Conservation (phyloP, 2,329 filamentous ascomycete genomes). For the Blastomyces silverae region DNA sequence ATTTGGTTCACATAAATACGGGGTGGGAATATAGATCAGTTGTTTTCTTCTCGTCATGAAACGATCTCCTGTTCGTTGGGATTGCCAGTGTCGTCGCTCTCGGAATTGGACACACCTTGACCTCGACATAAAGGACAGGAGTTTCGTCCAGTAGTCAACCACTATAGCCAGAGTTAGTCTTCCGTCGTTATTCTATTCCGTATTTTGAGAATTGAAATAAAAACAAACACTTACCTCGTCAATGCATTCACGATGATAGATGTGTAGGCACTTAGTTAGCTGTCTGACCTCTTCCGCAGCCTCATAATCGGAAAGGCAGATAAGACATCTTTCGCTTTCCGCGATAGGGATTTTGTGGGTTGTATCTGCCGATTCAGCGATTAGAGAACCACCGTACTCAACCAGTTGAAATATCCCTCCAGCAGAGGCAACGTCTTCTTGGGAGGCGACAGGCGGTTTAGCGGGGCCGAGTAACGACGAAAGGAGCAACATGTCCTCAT, state of each 20-base stretch:
- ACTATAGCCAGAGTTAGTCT: conserved; percentile 43
- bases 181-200: conserved; percentile 13
- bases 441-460: conserved; percentile 60
- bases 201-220: conserved; percentile 10
- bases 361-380: conserved; percentile 44
- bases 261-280: conserved; percentile 57
- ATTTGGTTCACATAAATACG: neutral
- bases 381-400: conserved; percentile 37
- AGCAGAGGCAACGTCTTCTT: conserved; percentile 57
- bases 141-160: conserved; percentile 61
- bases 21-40: neutral
- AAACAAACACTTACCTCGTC: conserved; percentile 51
- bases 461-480: conserved; percentile 60
- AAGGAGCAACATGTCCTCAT: conserved; percentile 65
- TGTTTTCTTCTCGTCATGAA: neutral
- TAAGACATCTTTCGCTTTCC: conserved; percentile 55
- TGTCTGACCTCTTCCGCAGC: conserved; percentile 54
- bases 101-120: conserved; percentile 49
- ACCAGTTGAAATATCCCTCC: conserved; percentile 55
- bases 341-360: conserved; percentile 30
- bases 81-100: conserved; percentile 8
- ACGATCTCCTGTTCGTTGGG: conserved; percentile 8
- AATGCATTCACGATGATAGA: conserved; percentile 64
- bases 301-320: conserved; percentile 62
- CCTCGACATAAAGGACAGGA: conserved; percentile 57